phyloP scores from a whole-genome alignment of 2,329 filamentous ascomycete genomes.

The Moelleriella libera region DNA sequence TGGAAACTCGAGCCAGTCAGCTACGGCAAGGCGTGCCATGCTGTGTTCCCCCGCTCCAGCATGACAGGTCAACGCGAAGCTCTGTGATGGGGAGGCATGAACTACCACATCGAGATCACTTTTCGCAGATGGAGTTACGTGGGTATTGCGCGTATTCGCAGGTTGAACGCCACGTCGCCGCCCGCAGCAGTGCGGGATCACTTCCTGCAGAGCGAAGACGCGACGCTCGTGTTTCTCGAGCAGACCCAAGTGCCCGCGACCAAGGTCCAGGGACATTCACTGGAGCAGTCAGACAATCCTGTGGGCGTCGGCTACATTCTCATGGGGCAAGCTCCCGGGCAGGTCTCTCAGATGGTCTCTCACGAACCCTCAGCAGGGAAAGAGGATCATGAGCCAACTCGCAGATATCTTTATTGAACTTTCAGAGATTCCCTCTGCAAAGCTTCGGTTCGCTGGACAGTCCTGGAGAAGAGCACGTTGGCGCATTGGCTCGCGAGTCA shows the following conservation, averaged over 20 bases:
- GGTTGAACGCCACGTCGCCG: slow-evolving; percentile 24
- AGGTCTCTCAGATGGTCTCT: slow-evolving; percentile 20
- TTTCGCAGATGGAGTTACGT: slow-evolving; percentile 27
- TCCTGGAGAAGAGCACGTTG: slow-evolving; percentile 13
- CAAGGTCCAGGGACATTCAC: slow-evolving; percentile 21
- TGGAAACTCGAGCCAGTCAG: slow-evolving; percentile 15
- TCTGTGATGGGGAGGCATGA: slow-evolving; percentile 28
- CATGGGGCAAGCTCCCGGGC: slow-evolving; percentile 25
- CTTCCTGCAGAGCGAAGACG: slow-evolving; percentile 24
- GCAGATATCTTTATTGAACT: slow-evolving; percentile 22
- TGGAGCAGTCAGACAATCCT: slow-evolving; percentile 14
- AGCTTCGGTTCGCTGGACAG: slow-evolving; percentile 19
- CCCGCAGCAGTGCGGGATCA: slow-evolving; percentile 16
- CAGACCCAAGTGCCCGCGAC: slow-evolving; percentile 20
- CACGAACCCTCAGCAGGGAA: slow-evolving; percentile 16
- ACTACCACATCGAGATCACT: slow-evolving; percentile 25
- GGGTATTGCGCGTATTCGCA: slow-evolving; percentile 26
- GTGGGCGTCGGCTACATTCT: slow-evolving; percentile 26
- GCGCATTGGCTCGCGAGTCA: slow-evolving; percentile 22
- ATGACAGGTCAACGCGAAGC: slow-evolving; percentile 17
- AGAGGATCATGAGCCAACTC: slow-evolving; percentile 21
- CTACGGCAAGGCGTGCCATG: slow-evolving; percentile 21
- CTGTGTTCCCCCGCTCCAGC: slow-evolving; percentile 18
- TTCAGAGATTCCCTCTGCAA: slow-evolving; percentile 20
- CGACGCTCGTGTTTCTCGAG: slow-evolving; percentile 24